Conservation (phyloP, 2,329 filamentous ascomycete species). For the Parastagonospora avenae region DNA sequence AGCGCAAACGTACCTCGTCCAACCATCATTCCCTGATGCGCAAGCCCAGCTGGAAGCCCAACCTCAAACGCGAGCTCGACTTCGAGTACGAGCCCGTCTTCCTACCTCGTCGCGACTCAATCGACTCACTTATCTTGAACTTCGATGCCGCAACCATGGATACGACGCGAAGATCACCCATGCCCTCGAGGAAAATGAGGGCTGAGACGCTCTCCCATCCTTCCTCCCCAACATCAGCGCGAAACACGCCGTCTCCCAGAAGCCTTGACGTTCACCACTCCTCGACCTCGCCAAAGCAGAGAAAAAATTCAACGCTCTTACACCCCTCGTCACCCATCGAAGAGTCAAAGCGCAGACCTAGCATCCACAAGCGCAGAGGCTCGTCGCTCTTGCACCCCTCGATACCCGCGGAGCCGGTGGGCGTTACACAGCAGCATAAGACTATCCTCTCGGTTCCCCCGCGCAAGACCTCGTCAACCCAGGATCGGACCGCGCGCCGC, state of each 20-base stretch:
- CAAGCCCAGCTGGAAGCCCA: constrained; percentile 30
- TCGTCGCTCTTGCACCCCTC: constrained; percentile 31
- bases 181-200: not conserved
- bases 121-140: constrained; percentile 13
- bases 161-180: not conserved
- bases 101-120: constrained; percentile 11
- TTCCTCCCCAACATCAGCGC: not conserved
- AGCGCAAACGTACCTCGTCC: constrained; percentile 10
- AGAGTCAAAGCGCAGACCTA: not conserved
- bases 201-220: not conserved
- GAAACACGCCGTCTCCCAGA: not conserved
- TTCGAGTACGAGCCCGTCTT: constrained; percentile 2
- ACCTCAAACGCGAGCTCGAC: constrained; percentile 28
- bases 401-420: constrained; percentile 2
- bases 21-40: constrained; percentile 17
- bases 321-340: constrained; percentile 2
- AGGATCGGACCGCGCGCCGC: too few relatives aligned
- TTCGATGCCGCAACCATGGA: constrained; percentile 6
- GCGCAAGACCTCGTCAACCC: too few relatives aligned
- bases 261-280: too few relatives aligned
- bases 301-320: constrained; percentile 4
- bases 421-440: not conserved
- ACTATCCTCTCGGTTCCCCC: not conserved
- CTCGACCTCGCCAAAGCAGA: not conserved
- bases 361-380: not conserved